phyloP scores from a whole-genome alignment of 2,329 filamentous ascomycete species.

The Clathrospora elynae region DNA sequence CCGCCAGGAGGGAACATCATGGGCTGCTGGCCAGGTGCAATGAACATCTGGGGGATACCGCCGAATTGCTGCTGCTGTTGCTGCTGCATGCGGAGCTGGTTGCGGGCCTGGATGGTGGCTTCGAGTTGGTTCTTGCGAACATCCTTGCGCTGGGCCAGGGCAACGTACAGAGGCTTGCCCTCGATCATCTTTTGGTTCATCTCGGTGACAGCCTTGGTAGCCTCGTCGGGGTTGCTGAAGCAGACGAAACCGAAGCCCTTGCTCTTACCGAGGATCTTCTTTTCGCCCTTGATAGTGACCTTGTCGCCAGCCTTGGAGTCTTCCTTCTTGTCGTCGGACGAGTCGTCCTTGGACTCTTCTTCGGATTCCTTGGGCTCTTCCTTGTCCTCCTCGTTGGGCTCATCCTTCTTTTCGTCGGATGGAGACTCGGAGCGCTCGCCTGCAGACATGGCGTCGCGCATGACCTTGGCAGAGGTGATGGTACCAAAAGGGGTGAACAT shows the following conservation, averaged over 20 bases:
- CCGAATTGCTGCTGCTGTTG: constrained; percentile 69
- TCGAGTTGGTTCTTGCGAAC: constrained; percentile 99
- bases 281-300: constrained; percentile 62
- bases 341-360: constrained; percentile 62
- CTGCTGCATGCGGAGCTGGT: constrained; percentile 98
- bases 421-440: constrained; percentile 56
- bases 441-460: constrained; percentile 77
- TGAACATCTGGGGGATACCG: constrained; percentile 77
- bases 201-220: constrained; percentile 97
- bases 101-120: constrained; percentile 98
- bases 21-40: constrained; percentile 80
- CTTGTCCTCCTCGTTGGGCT: constrained; percentile 60
- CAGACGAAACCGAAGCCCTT: constrained; percentile 99
- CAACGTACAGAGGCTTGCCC: constrained; percentile 95
- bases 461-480: constrained; percentile 98
- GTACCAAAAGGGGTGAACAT: constrained; percentile 90
- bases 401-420: constrained; percentile 54
- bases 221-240: constrained; percentile 99
- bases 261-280: constrained; percentile 86
- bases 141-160: constrained; percentile 98
- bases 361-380: constrained; percentile 61
- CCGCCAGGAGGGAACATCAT: constrained; percentile 61
- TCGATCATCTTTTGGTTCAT: constrained; percentile 99
- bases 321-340: constrained; percentile 64
- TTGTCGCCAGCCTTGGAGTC: constrained; percentile 59